phyloP scores from a whole-genome alignment of 139 green algal genomes.

The Chlorella sp. region DNA sequence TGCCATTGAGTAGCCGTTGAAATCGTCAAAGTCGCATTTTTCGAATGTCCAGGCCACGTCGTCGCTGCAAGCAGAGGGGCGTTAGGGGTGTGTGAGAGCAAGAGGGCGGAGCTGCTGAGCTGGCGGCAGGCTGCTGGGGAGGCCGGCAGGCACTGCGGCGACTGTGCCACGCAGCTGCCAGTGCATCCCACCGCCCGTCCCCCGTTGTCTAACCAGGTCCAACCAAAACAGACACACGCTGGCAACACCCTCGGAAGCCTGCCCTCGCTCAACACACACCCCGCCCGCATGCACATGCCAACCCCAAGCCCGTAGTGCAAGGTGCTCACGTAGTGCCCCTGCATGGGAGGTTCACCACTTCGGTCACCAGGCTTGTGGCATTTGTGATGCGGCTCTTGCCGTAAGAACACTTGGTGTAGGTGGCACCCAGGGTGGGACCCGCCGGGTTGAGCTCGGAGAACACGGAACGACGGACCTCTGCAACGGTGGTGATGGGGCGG shows the following conservation, averaged over 20 bases:
- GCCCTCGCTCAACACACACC: not conserved
- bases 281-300: not conserved
- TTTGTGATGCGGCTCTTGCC: conserved; percentile 21
- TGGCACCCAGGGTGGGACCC: conserved; percentile 10
- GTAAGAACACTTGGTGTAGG: conserved; percentile 28
- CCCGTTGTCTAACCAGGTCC: not conserved
- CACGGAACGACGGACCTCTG: conserved; percentile 8
- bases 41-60: not conserved
- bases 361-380: not conserved
- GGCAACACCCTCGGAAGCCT: not conserved
- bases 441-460: conserved; percentile 16
- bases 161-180: no score
- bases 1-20: not conserved
- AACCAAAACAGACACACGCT: no score
- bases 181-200: not conserved
- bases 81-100: not conserved
- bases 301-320: no score
- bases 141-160: not conserved
- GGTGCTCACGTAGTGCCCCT: conserved; percentile 2
- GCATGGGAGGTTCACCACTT: conserved; percentile 22
- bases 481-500: not conserved
- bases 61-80: not conserved
- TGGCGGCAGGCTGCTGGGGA: not conserved
- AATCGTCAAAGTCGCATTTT: not conserved
- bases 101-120: not conserved